Evolutionary conservation across 2,329 filamentous ascomycete species (phyloP), one percentile per base, ranked within the genome.

Genomic region (Clathrospora elynae): DNA sequence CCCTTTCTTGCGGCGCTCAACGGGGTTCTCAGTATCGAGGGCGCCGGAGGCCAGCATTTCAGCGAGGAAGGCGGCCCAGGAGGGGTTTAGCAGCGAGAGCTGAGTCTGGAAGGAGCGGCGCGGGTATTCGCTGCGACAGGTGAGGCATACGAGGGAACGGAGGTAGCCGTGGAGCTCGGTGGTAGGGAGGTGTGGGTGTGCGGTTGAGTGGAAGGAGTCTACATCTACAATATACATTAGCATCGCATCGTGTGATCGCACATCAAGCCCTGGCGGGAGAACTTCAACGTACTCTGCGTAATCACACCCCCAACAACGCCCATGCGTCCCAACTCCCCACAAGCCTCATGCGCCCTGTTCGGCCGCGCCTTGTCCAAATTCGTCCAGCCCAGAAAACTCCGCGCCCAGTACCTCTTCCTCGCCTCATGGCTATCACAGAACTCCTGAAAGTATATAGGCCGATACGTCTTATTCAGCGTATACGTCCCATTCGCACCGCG

Each of bases 111-210:
- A 96, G 6, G 76, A 68, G 22, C 83, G 77, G 51, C 93, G 81
- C 4, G 87, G 76, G 57, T 87, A 84, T 59, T 89, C 83, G 39
- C 78, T 82, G 39, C 77, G 78, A 71, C 93, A 99, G 57, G 83
- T 88, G 9, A 87, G 81, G 73, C 93, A 99, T 37, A 90, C 80
- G 19, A 90, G 80, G 19, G 86, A 83, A 53, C 91, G 82, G 34
- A 99, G 78, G 70, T 93, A 95, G 55, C 93, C 93, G 69, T 99
- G 93, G 35, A 99, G 78, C 71, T 97, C 92, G 31, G 95, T 75
- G 7, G 88, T 93, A 5, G 82, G 79, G 29, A 91, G 72, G 7
- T 76, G 66, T 0, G 90, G 88, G 68, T 96, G 91, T 1, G 90
- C 87, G 46, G 74, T 73, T 2, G 80, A 77, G 70, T 99, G 93